These are phyloP conservation scores for Setaria viridis DNA, from an alignment of 202 grass and related monocot genomes.

Conservation along the genomic window DNA sequence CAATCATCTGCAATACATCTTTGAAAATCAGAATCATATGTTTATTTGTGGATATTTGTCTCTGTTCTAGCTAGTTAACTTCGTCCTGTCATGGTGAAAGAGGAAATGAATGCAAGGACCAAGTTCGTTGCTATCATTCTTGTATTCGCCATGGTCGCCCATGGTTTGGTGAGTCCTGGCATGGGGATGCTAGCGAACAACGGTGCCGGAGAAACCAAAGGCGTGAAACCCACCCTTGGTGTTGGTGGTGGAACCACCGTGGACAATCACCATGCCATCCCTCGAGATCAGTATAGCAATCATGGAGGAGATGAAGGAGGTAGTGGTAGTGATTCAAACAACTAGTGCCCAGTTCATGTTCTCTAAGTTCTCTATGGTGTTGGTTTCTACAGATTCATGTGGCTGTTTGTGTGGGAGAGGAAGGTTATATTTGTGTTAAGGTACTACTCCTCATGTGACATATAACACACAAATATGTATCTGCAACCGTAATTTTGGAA, in stretches of 20 bases:
- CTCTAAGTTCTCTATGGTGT: no score
- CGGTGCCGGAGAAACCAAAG: background rate
- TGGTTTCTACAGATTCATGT: background rate
- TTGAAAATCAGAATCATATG: background rate
- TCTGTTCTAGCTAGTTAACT: background rate
- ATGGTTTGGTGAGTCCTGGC: background rate
- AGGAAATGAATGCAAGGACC: slow-evolving; percentile 5
- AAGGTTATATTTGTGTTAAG: background rate
- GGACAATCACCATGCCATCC: slow-evolving; percentile 62
- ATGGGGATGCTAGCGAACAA: background rate
- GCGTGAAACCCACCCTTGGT: slow-evolving; percentile 6
- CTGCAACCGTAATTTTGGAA: background rate
- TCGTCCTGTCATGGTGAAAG: background rate
- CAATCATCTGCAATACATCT: background rate
- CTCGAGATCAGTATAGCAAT: slow-evolving; percentile 54
- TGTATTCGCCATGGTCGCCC: background rate
- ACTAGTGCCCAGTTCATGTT: slow-evolving; percentile 21
- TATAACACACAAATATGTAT: background rate
- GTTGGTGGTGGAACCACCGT: slow-evolving; percentile 32
- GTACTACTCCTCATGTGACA: background rate
- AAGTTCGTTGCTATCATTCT: slow-evolving; percentile 35
- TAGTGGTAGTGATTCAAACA: slow-evolving; percentile 44
- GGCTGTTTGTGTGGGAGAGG: background rate
- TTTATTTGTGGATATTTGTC: background rate
- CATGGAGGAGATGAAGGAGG: slow-evolving; percentile 47